phyloP scores from a whole-genome alignment of 768 basidiomycete species.

The Amanita jacksonii region DNA sequence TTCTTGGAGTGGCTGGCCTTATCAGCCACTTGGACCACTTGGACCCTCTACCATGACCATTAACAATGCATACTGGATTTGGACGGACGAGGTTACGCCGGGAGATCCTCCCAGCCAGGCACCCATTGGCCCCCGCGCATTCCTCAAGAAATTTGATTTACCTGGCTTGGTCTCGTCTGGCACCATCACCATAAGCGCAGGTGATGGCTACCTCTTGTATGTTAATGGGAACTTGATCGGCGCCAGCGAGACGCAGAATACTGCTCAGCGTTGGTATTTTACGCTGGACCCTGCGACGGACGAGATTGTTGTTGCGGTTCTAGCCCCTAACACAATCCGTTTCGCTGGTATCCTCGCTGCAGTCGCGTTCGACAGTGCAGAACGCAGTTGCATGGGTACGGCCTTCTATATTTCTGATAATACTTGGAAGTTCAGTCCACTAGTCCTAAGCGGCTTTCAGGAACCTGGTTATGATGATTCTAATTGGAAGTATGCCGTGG shows the following conservation, averaged over 20 bases:
- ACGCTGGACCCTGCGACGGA: neutral
- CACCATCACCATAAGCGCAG: slow-evolving; percentile 1
- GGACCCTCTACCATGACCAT: slow-evolving; percentile 16
- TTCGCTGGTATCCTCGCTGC: slow-evolving; percentile 2
- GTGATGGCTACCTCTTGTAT: slow-evolving; percentile 3
- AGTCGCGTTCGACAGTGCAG: neutral
- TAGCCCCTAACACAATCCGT: neutral
- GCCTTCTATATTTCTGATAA: neutral
- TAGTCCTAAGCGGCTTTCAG: neutral
- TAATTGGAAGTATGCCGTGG: neutral
- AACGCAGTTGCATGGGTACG: neutral
- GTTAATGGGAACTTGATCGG: slow-evolving; percentile 3
- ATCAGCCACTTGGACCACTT: slow-evolving; percentile 9
- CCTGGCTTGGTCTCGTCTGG: neutral
- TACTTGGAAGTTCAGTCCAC: neutral
- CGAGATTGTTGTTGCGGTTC: neutral
- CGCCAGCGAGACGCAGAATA: neutral
- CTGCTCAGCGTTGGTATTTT: neutral
- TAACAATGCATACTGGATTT: slow-evolving; percentile 21
- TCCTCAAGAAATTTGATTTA: neutral
- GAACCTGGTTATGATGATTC: neutral
- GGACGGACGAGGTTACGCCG: slow-evolving; percentile 20
- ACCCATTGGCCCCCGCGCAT: slow-evolving; percentile 9
- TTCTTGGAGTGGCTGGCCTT: slow-evolving; percentile 5
- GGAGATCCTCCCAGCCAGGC: neutral